Percentiles rank a stretch among this genome's conserved stretches.
Conservation (phyloP, 768 basidiomycete species). For the Hypholoma fasciculare region DNA sequence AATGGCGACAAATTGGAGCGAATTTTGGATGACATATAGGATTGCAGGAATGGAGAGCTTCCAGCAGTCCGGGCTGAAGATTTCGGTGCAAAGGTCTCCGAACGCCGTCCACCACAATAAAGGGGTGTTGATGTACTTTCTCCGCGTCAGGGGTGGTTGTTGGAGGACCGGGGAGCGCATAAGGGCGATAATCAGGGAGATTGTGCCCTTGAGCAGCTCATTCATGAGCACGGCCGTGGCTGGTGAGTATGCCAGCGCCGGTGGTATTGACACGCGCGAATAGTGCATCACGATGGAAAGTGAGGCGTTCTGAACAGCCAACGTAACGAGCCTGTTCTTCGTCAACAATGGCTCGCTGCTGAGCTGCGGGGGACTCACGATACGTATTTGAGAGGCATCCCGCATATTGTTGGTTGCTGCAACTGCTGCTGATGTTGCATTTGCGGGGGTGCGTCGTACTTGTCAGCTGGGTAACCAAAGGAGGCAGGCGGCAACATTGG, state of each 20-base stretch:
- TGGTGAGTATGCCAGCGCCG: slow-evolving; percentile 84
- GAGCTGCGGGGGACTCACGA: slow-evolving; percentile 51
- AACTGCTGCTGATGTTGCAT: slow-evolving; percentile 26
- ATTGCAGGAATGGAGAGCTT: slow-evolving; percentile 96
- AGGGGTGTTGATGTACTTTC: slow-evolving; percentile 37
- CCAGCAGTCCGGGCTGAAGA: slow-evolving; percentile 95
- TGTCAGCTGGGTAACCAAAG: slow-evolving; percentile 41
- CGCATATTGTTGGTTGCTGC: slow-evolving; percentile 56
- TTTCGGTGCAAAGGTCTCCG: slow-evolving; percentile 59
- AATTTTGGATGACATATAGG: slow-evolving; percentile 94
- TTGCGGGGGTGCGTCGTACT: slow-evolving; percentile 20
- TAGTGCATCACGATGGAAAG: slow-evolving; percentile 99
- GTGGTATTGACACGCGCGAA: slow-evolving; percentile 85
- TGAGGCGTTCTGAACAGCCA: slow-evolving; percentile 93
- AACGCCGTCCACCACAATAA: slow-evolving; percentile 52
- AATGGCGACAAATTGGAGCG: slow-evolving; percentile 92
- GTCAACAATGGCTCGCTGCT: background rate
- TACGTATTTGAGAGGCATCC: slow-evolving; percentile 77
- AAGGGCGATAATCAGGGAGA: slow-evolving; percentile 89
- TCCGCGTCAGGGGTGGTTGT: slow-evolving; percentile 34
- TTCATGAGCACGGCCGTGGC: slow-evolving; percentile 93
- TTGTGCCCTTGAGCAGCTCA: slow-evolving; percentile 90
- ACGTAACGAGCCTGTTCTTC: slow-evolving; percentile 64
- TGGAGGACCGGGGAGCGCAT: slow-evolving; percentile 41
- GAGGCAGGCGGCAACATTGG: slow-evolving; percentile 53